Evolutionary conservation across 108 stramenopile species (phyloP), one percentile per base, ranked within the genome.

Genomic region (Nitzschia sp.): DNA sequence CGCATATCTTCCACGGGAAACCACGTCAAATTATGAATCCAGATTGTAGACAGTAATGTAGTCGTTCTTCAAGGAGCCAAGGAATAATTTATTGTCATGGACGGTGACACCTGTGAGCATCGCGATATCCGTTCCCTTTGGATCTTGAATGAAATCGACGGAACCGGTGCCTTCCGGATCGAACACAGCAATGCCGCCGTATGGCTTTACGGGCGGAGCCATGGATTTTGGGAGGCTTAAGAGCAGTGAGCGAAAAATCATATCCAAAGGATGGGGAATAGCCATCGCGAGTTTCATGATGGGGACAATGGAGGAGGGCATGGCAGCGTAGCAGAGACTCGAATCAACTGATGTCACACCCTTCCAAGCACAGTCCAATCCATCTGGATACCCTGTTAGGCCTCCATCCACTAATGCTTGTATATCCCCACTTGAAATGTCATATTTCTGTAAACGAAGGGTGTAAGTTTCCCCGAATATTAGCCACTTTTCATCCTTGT

Each of bases 21-120:
- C n/a, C n/a, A n/a, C 38, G 38, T 13, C 38, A 13, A 13, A 50
- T 50, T 4, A 19, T 21, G 48, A n/a, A 22, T 16, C 21, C 27
- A 81, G 62, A 36, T 75, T 53, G 46, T 85, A 82, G 11, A 87
- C 84, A 3, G 81, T 84, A 53, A 90, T 74, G 54, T 75, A 85
- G 60, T 81, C 41, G 45, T 81, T 78, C 22, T 83, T 58, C 6
- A 85, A 53, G 31, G 84, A 87, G 17, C 89, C 89, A 30, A 90
- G 60, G 60, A 85, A 90, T 2, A 90, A 27, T 45, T 83, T 82
- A 27, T 80, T 76, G 5, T 75, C 46, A 58, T 56, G 59, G 13
- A 78, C 79, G 3, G 89, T 90, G 2, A 83, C 82, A 16, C 89
- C 84, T 33, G 84, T 86, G 22, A 90, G 53, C 48, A 69, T 54